Evolutionary conservation across 352 stramenopile genomes (phyloP).

Genomic region (Pythium rishiriense): DNA sequence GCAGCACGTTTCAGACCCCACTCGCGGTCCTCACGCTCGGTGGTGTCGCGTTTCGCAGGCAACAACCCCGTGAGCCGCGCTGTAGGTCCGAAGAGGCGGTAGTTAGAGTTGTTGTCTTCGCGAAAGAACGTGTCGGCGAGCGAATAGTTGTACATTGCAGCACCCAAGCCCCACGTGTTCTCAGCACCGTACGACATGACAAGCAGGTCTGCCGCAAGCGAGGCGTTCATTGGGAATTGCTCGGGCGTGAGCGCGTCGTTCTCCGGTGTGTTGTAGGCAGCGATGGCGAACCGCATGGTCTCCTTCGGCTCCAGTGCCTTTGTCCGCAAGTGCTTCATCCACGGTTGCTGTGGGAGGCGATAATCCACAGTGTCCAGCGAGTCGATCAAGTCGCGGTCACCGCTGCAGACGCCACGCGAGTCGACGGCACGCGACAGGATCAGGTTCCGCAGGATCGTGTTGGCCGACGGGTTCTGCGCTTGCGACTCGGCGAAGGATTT

Average conservation of each 20-base stretch:
- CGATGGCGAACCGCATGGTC: neutral
- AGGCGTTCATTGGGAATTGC: constrained; percentile 1
- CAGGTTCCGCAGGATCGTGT: constrained; percentile 16
- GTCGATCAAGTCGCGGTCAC: neutral
- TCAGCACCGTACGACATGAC: too few species aligned
- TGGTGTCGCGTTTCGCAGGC: neutral
- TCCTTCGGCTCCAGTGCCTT: neutral
- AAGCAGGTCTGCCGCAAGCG: neutral
- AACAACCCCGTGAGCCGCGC: neutral
- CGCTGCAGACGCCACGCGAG: neutral
- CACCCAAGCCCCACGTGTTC: too few species aligned
- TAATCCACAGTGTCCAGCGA: neutral
- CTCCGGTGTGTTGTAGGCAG: neutral
- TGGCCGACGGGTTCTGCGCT: neutral
- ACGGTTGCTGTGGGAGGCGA: neutral
- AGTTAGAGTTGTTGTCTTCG: too few species aligned
- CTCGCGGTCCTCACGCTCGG: neutral
- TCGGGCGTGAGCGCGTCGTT: neutral
- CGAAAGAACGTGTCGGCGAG: neutral
- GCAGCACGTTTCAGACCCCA: neutral
- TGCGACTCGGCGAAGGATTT: neutral
- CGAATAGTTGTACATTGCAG: too few species aligned
- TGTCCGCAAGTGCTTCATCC: constrained; percentile 1
- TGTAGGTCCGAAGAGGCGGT: neutral
- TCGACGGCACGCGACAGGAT: neutral